phyloP scores from a whole-genome alignment of 2,329 filamentous ascomycete species.

The Fusarium pilosicola region DNA sequence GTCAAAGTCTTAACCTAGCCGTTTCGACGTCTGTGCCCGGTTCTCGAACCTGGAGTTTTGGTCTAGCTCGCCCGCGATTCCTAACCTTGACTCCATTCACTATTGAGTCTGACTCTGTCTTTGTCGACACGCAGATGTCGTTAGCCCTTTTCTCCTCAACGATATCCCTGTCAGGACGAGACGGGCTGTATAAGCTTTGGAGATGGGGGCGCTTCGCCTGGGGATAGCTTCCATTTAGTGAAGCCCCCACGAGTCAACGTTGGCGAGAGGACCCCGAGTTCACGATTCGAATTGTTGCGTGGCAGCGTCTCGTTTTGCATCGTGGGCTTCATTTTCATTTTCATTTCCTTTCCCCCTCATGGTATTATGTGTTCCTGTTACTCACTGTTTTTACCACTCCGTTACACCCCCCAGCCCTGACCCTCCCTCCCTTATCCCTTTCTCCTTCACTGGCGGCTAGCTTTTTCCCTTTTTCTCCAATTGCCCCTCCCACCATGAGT shows the following conservation, averaged over 20 bases:
- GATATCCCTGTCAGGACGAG: constrained; percentile 21
- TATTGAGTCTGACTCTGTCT: constrained; percentile 11
- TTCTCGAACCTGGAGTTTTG: constrained; percentile 29
- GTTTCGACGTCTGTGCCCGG: constrained; percentile 26
- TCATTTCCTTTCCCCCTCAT: not conserved
- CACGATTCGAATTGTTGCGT: constrained; percentile 8
- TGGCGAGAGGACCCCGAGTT: not conserved
- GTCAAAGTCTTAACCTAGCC: constrained; percentile 20
- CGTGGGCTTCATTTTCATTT: constrained; percentile 25
- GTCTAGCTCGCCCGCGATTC: constrained; percentile 13
- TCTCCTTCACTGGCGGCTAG: constrained; percentile 2
- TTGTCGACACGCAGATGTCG: constrained; percentile 12
- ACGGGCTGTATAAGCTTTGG: constrained; percentile 25
- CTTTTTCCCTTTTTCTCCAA: constrained; percentile 16
- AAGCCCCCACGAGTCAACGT: not conserved
- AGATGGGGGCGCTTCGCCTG: constrained; percentile 17
- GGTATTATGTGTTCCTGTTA: not conserved
- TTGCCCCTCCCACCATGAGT: constrained; percentile 39
- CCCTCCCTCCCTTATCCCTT: constrained; percentile 7
- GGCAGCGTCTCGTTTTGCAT: constrained; percentile 26
- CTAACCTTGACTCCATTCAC: constrained; percentile 10
- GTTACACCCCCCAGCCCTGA: constrained; percentile 20
- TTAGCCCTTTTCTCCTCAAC: constrained; percentile 2
- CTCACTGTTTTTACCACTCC: not conserved
- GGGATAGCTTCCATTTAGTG: constrained; percentile 2